Evolutionary conservation across 75 land plant genomes (phyloP), one percentile per base, ranked within the genome.

Genomic region (Cryptomeria japonica): DNA sequence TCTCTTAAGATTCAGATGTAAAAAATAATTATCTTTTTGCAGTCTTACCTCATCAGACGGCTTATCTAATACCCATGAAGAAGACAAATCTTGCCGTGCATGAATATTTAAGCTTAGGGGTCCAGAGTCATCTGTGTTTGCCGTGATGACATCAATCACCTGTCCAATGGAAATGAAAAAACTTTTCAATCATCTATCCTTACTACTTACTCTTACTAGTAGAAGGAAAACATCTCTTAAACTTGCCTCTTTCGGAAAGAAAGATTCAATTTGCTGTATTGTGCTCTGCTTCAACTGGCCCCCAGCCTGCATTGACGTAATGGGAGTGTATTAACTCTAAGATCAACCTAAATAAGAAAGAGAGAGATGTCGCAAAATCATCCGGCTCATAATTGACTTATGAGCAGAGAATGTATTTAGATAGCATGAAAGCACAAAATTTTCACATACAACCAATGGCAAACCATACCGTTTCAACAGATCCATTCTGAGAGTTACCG

Each of bases 31-130:
- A 25, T 22, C 16, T 10, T 34, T 51, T 13, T 34, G 22, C 25
- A 36, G 49, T 32, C 61, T 37, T 85, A 85, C 86, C 64, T 85
- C 64, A 55, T 53, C 55, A 84, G 88, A 88, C 19, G 85, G 58
- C 16, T 91, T 97, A 86, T 90, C 93, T 86, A 91, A 77, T 84
- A 94, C 94, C 98, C 97, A 98, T 51, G 99, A 98, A 28, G 95
- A 93, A 46, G 98, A 92, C 84, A 94, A 88, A 86, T 92, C 92
- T 51, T 92, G 92, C 70, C 93, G 94, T 79, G 92, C 93, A 79
- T 92, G 91, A 90, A 84, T 87, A 90, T 97, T 97, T 84, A 97
- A 92, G 89, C 95, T 97, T 85, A 93, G 92, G 13, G 96, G 95
- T 79, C 93, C 97, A 38, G 92, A 72, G 36, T 95, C 95, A 87